These are phyloP conservation scores for Malus hybrid DNA, from an alignment of 331 rosid genomes.

Conservation along the genomic window DNA sequence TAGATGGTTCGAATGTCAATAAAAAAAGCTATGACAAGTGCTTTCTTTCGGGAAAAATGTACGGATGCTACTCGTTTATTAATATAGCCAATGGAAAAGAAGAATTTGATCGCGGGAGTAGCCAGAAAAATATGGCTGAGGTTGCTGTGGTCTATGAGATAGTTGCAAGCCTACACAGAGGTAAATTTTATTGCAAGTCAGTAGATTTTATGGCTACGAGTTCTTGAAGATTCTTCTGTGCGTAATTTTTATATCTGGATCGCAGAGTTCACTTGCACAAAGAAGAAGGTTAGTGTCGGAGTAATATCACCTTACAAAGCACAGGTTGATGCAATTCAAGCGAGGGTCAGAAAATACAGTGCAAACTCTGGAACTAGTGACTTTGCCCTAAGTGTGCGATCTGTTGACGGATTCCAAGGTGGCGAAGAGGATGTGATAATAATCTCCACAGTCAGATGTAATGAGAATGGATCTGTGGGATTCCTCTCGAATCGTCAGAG, in stretches of 20 bases:
- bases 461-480: constrained; percentile 34
- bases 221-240: background rate
- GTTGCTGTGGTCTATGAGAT: constrained; percentile 46
- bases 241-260: background rate
- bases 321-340: constrained; percentile 38
- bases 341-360: constrained; percentile 21
- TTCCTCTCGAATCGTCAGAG: constrained; percentile 46
- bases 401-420: constrained; percentile 63
- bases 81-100: constrained; percentile 43
- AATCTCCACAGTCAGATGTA: constrained; percentile 49
- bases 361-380: background rate
- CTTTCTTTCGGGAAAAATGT: constrained; percentile 38
- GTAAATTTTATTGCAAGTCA: constrained; percentile 14
- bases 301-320: constrained; percentile 48
- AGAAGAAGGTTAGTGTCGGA: constrained; percentile 30
- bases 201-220: background rate
- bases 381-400: constrained; percentile 27
- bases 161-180: constrained; percentile 29
- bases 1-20: constrained; percentile 32
- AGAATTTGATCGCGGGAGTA: constrained; percentile 19
- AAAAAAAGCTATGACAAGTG: constrained; percentile 22
- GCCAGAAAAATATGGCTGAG: constrained; percentile 47
- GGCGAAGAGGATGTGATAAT: constrained; percentile 56
- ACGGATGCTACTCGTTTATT: constrained; percentile 41
- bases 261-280: constrained; percentile 28